Evolutionary conservation across 352 stramenopile species (phyloP), one percentile per base, ranked within the genome.

Genomic region (Phytophthora lateralis): DNA sequence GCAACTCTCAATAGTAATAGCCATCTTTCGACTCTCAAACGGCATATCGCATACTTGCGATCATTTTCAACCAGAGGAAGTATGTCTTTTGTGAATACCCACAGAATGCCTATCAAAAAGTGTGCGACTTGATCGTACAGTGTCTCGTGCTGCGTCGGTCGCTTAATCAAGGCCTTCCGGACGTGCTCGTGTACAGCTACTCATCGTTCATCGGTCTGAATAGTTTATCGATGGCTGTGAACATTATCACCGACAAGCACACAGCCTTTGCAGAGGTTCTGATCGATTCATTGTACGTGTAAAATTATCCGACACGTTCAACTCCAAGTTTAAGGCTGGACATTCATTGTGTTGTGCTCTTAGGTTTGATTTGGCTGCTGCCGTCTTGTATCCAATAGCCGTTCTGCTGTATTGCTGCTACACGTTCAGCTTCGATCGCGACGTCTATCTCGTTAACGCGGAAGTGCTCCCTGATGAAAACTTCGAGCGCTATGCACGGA

Each of bases 331-430:
- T 1, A 0, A 15, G 9, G 30, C 29, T 27, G 24, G 12, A 27
- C 24, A 18, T 42, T 53, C 11, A 20, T 41, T 55, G 14, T 42
- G 26, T 29, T 10, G 2, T 38, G 21, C 3, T 2, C 30, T 2
- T 37, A 82, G 73, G 2, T 78, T 81, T 48, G 73, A 81, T 32
- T 32, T 81, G 2, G 27, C 55, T 18, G 47, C 71, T 38, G 69
- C 73, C 1, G 45, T 81, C 3, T 12, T 70, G 11, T 76, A 60
- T 38, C 69, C 73, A 9, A 61, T 76, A 1, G 6, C 29, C 12
- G 52, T 68, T 11, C 30, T 81, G 4, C 21, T 45, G 1, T 72
- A 76, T 29, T 67, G 55, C 27, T 58, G 46, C 38, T 42, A 60
- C 24, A 53, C 54, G 9, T 78, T 81, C 37, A 58, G 42, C 8